Conservation (phyloP, 2,329 filamentous ascomycete genomes). For the Colletotrichum chlorophyti region DNA sequence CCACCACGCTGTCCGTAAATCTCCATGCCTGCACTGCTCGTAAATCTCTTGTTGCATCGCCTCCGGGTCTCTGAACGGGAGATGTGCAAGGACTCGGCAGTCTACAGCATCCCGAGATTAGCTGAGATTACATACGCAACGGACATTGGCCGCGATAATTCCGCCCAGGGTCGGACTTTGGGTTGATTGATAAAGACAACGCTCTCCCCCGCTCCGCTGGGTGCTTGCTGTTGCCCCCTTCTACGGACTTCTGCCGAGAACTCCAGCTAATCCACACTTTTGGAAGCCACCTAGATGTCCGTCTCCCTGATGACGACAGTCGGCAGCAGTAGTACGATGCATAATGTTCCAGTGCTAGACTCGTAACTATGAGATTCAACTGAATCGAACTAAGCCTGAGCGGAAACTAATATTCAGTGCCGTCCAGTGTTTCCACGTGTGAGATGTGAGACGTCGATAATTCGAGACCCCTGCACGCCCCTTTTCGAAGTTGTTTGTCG, state of each 20-base stretch:
- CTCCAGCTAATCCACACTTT: not conserved
- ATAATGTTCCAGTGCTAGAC: not conserved
- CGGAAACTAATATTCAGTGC: not conserved
- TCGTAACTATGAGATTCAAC: not conserved
- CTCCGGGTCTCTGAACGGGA: not conserved
- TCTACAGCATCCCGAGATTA: not conserved
- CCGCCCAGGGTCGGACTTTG: not conserved
- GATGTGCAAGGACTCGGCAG: slow-evolving; percentile 7
- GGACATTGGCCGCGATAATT: too few relatives aligned
- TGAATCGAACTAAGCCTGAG: not conserved
- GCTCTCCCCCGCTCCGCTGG: not conserved
- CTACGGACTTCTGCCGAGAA: not conserved
- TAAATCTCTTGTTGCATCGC: slow-evolving; percentile 20
- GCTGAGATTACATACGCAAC: not conserved
- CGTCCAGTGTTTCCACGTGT: slow-evolving; percentile 8
- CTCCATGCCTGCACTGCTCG: slow-evolving; percentile 7
- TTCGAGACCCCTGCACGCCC: not conserved
- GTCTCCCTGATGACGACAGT: not conserved
- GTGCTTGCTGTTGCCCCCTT: not conserved
- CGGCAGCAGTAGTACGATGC: not conserved
- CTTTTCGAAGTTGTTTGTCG: not conserved
- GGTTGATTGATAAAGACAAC: not conserved
- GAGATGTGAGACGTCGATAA: not conserved
- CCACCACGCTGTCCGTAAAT: not conserved
- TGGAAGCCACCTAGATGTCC: not conserved